Evolutionary conservation across 192 early-diverging fungal genomes (phyloP), one percentile per base, ranked within the genome.

Genomic region (Gorgonomyces haynaldii): DNA sequence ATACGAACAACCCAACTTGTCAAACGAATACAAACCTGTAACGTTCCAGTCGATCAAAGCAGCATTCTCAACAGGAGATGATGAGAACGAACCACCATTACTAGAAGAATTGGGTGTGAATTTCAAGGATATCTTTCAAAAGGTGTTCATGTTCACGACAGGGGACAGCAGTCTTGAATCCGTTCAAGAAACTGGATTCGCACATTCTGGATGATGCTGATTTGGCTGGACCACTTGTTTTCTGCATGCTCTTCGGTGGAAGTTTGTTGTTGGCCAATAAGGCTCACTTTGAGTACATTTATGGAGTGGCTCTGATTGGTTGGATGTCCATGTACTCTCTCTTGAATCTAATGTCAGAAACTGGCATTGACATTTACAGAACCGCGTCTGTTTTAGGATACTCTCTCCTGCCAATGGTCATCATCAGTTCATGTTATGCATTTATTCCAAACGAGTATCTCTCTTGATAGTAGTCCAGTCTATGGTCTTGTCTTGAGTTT

Each of bases 361-460:
- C 64, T 10, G 90, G 91, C 16, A 75, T 96, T n/a, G 89, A 87
- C 43, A 74, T 78, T 23, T 82, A 82, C 50, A 73, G 83, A 41
- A 91, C 87, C 0, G 91, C 91, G 19, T 89, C 86, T 64, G 91
- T 98, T 36, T 70, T 98, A 26, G 96, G 96, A 9, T 98, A 98
- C 69, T 97, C 90, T 55, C 67, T 96, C 48, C 66, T 98, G 48
- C 96, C 96, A 1, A 79, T 98, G 69, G 91, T 98, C 16, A 61
- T 96, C 48, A 62, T 98, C 34, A 88, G 85, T 53, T 76, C 81
- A 31, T 39, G 89, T 17, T 78, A 81, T 4, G 71, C 85, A 3
- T 59, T 83, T 3, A 42, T 88, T 27, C 69, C 72, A 42, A 48
- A 72, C 36, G 62, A 15, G 9, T 22, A 13, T 8, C 50, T 19